These are phyloP conservation scores for Xerophyta viscosa DNA, from an alignment of 106 monocot genomes.

Conservation along the genomic window DNA sequence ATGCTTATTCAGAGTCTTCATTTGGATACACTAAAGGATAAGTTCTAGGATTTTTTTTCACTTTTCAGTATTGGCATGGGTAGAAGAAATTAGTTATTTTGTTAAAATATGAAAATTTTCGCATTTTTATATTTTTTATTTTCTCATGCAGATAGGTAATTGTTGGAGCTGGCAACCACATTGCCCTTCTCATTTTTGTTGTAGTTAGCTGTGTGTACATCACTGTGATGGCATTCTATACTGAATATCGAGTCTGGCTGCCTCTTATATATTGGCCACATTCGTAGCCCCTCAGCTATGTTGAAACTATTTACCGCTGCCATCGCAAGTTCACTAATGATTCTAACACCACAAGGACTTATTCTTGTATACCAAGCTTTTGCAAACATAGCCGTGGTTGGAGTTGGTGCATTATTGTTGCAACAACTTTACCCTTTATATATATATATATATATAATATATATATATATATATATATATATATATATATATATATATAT, in stretches of 20 bases:
- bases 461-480: too few relatives aligned
- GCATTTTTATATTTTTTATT: neutral
- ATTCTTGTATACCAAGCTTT: constrained; percentile 70
- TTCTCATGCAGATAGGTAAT: constrained; percentile 74
- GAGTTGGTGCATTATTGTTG: constrained; percentile 62
- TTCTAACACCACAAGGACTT: constrained; percentile 58
- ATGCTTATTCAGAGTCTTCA: too few relatives aligned
- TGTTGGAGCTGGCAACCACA: constrained; percentile 89
- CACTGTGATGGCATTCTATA: constrained; percentile 35
- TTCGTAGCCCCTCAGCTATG: constrained; percentile 7
- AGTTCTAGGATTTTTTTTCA: too few relatives aligned
- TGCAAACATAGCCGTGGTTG: constrained; percentile 56
- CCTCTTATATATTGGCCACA: constrained; percentile 20
- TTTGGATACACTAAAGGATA: too few relatives aligned
- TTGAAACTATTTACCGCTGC: constrained; percentile 29
- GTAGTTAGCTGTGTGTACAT: constrained; percentile 67
- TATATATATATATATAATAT: too few relatives aligned
- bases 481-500: too few relatives aligned
- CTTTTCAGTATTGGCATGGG: too few relatives aligned
- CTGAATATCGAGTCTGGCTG: constrained; percentile 47
- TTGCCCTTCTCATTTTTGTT: constrained; percentile 58
- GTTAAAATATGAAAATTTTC: too few relatives aligned
- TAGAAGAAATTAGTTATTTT: too few relatives aligned
- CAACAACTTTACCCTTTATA: constrained; percentile 77
- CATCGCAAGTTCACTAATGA: constrained; percentile 37